Evolutionary conservation across 139 green algal species (phyloP), one percentile per base, ranked within the genome.

Genomic region (Dunaliella primolecta): DNA sequence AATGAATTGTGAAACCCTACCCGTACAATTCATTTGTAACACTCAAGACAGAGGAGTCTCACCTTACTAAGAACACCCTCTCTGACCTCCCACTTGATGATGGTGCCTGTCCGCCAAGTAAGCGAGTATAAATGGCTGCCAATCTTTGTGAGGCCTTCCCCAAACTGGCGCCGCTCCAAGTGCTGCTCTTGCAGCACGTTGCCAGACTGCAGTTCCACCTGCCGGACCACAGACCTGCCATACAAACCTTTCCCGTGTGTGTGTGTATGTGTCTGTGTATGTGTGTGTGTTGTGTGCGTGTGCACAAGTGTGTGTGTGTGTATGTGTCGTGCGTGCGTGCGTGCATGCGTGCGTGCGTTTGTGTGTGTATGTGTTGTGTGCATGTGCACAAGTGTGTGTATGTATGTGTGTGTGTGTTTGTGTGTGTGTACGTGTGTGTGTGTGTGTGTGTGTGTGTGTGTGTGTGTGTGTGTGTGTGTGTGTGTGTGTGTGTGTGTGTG

Each of bases 61-160:
- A 78, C 81, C 81, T 31, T 30, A n/a, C 56, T 57, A 3, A 84
- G 36, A 7, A 34, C 57, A 29, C 81, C 81, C 3, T 30, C 81
- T 20, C 56, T 37, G 1, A 80, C 35, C 7, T 34, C 2, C 57
- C 70, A 80, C 31, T 84, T 85, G 70, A 85, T 80, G 70, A 80
- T 84, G 55, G 71, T 80, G 0, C 72, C 80, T 32, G 11, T 78
- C 82, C 75, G 89, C 95, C 95, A 98, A 0, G 88, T 94, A 11
- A 97, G 85, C 86, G 97, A 93, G 76, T 95, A 95, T 33, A 98
- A 77, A 55, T 81, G 88, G 82, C 93, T 81, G 0, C 84, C 90
- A 35, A 95, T 75, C 35, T 89, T 89, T 1, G 92, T 88, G 1
- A 96, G 35, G 25, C 95, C 95, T 87, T 98, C 95, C 0, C 92